Conservation (phyloP, 306 rosid species). For the Castanea crenata region DNA sequence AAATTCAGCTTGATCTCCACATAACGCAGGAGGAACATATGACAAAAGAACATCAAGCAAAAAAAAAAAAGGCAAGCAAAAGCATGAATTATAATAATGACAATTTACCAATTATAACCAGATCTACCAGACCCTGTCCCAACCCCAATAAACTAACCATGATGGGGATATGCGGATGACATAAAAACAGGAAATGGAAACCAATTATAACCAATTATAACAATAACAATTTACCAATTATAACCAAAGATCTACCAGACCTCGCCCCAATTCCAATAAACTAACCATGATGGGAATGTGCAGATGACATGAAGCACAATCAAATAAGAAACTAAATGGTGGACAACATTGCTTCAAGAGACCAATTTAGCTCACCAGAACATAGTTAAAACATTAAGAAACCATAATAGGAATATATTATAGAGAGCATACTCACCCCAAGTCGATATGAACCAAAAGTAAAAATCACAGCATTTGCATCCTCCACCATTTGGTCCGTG, state of each 20-base stretch:
- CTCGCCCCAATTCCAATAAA: neutral
- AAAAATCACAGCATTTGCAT: constrained; percentile 72
- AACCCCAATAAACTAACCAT: neutral
- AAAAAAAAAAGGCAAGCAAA: neutral
- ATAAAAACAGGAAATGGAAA: neutral
- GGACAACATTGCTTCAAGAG: neutral
- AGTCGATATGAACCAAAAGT: constrained; percentile 61
- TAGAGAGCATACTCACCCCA: constrained; percentile 58
- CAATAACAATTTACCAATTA: too few relatives aligned
- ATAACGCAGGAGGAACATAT: neutral
- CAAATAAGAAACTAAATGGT: neutral
- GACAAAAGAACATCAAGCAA: neutral
- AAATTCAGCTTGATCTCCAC: neutral
- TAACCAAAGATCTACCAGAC: too few relatives aligned
- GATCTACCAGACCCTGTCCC: neutral
- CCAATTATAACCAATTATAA: neutral
- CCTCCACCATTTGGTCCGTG: constrained; percentile 93
- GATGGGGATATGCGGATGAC: neutral
- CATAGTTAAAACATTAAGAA: neutral
- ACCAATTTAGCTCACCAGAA: constrained; percentile 1
- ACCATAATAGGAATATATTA: neutral
- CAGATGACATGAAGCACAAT: neutral
- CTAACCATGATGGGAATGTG: neutral
- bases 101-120: too few relatives aligned
- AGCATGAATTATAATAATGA: neutral